Percentiles rank a stretch among this genome's conserved stretches.
Conservation (phyloP, 495 filamentous ascomycete genomes). For the Hypoxylon lienhwacheense region DNA sequence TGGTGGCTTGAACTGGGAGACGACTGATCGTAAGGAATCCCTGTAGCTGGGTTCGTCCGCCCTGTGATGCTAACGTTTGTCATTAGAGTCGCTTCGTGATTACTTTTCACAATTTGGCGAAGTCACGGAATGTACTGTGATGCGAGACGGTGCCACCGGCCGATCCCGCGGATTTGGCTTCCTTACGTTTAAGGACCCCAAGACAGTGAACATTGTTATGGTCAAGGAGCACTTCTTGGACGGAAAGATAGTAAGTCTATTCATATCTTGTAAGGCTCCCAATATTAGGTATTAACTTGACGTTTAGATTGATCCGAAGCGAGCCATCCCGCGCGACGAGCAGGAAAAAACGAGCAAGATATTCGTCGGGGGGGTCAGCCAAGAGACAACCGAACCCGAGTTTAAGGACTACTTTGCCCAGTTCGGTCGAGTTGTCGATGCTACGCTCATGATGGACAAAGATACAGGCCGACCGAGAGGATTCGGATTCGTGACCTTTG, state of each 20-base stretch:
- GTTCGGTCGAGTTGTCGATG: constrained; percentile 94
- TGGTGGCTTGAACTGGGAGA: constrained; percentile 98
- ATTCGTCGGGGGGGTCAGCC: constrained; percentile 95
- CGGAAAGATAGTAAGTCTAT: constrained; percentile 88
- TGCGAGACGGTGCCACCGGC: constrained; percentile 92
- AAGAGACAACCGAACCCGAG: constrained; percentile 92
- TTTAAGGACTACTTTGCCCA: constrained; percentile 96
- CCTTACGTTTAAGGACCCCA: constrained; percentile 94
- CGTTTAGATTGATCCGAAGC: constrained; percentile 90
- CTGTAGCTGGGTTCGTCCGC: neutral
- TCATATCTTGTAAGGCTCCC: neutral
- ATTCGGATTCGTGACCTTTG: constrained; percentile 99
- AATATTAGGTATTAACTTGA: constrained; percentile 8
- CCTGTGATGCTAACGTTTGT: constrained; percentile 14
- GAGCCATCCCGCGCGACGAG: constrained; percentile 95
- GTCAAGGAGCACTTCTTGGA: constrained; percentile 98
- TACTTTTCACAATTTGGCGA: constrained; percentile 99
- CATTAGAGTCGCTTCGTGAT: constrained; percentile 88
- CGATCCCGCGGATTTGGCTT: constrained; percentile 96
- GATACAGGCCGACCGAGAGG: constrained; percentile 93
- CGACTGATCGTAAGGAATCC: constrained; percentile 82
- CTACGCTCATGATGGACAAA: constrained; percentile 99
- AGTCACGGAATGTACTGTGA: constrained; percentile 95
- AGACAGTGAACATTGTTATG: constrained; percentile 98
- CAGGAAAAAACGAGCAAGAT: constrained; percentile 98